A percentile compares a stretch with the other conserved stretches of the same genome.
Conservation (phyloP, 352 stramenopile genomes). For the Pythium dissimile region DNA sequence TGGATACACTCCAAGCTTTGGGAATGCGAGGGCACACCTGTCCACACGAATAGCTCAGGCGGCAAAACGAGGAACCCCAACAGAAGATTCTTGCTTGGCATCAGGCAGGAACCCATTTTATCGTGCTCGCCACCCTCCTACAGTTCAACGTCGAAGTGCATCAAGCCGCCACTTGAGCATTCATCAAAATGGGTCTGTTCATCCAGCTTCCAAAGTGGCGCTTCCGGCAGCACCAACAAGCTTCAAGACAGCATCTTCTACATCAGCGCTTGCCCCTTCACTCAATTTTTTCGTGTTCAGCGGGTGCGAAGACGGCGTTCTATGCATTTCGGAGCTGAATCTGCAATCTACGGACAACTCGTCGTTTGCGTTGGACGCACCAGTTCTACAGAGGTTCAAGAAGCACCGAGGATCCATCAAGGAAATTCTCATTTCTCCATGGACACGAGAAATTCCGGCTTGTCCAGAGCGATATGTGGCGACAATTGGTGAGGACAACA, state of each 20-base stretch:
- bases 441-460: conserved; percentile 21
- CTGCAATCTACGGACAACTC: conserved; percentile 26
- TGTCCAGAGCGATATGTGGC: conserved; percentile 62
- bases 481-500: conserved; percentile 55
- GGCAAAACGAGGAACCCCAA: conserved; percentile 21
- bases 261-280: conserved; percentile 33
- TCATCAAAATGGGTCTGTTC: conserved; percentile 3
- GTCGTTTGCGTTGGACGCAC: conserved; percentile 40
- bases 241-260: background rate
- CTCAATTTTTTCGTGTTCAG: conserved; percentile 69
- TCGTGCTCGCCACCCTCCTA: conserved; percentile 38
- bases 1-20: background rate
- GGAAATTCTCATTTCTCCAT: conserved; percentile 58
- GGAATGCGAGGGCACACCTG: conserved; percentile 4
- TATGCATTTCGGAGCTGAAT: conserved; percentile 53
- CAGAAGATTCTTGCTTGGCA: conserved; percentile 35
- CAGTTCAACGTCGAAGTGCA: conserved; percentile 27
- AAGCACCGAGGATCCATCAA: conserved; percentile 61
- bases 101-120: conserved; percentile 66
- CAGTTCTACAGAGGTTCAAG: conserved; percentile 46
- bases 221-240: background rate
- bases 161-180: conserved; percentile 34
- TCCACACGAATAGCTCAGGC: conserved; percentile 17
- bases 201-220: conserved; percentile 7
- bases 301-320: conserved; percentile 52